Evolutionary conservation across 2,329 filamentous ascomycete genomes (phyloP).

Genomic region (Blastomyces parvus): DNA sequence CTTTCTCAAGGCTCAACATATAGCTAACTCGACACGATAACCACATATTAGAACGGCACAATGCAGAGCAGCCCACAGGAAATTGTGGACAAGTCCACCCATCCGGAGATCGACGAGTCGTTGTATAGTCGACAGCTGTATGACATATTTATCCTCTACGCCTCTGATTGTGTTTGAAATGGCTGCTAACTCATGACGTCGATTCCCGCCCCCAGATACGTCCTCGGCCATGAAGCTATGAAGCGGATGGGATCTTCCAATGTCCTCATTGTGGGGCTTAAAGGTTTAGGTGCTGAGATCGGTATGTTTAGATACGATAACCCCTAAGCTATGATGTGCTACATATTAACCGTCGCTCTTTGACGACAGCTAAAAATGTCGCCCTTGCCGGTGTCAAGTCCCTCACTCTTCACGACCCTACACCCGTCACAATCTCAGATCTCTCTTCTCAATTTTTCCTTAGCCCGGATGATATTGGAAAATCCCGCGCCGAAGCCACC

Average conservation of each 20-base stretch:
- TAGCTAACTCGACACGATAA: neutral
- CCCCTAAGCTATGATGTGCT: neutral
- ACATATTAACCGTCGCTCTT: neutral
- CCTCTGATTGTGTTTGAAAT: neutral
- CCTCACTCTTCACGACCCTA: slow-evolving; percentile 82
- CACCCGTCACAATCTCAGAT: slow-evolving; percentile 72
- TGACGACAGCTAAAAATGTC: slow-evolving; percentile 75
- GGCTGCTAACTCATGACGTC: neutral
- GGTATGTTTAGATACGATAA: slow-evolving; percentile 27
- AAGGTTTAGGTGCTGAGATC: slow-evolving; percentile 92
- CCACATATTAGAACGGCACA: slow-evolving; percentile 38
- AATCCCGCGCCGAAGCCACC: slow-evolving; percentile 77
- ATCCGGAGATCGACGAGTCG: slow-evolving; percentile 58
- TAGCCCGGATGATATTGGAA: slow-evolving; percentile 75
- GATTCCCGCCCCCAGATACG: slow-evolving; percentile 40
- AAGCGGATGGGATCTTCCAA: slow-evolving; percentile 98
- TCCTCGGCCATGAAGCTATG: slow-evolving; percentile 76
- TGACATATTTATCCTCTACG: slow-evolving; percentile 13
- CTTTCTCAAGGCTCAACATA: neutral
- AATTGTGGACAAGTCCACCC: slow-evolving; percentile 51
- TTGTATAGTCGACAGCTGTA: slow-evolving; percentile 57
- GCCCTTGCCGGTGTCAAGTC: slow-evolving; percentile 97
- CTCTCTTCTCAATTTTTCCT: slow-evolving; percentile 98
- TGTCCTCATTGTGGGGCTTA: slow-evolving; percentile 80
- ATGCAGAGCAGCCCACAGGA: slow-evolving; percentile 55